Conservation (phyloP, 2,329 filamentous ascomycete genomes). For the Cryphonectria carpinicola region DNA sequence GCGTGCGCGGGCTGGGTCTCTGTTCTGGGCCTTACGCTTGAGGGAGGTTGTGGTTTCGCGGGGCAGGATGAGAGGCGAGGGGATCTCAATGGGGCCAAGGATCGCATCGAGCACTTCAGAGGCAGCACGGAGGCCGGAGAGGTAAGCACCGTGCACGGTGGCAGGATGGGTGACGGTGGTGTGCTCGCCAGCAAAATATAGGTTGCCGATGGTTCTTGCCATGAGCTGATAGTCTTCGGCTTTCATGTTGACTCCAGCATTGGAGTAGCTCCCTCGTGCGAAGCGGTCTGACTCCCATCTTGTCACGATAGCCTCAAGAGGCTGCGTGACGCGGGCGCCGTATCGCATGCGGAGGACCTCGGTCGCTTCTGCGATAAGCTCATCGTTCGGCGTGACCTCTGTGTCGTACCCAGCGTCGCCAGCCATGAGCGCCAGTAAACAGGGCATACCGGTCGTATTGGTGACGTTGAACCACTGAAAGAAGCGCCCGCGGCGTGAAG, state of each 20-base stretch:
- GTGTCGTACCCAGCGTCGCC: conserved; percentile 91
- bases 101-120: conserved; percentile 82
- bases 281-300: conserved; percentile 91
- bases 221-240: conserved; percentile 91
- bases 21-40: conserved; percentile 59
- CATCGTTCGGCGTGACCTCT: conserved; percentile 74
- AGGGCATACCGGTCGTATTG: conserved; percentile 84
- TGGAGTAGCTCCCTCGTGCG: conserved; percentile 94
- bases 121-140: conserved; percentile 89
- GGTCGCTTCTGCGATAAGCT: conserved; percentile 80
- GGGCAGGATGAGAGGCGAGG: conserved; percentile 72
- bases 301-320: conserved; percentile 85
- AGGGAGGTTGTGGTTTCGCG: conserved; percentile 54
- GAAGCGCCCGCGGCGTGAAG: conserved; percentile 80
- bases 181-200: conserved; percentile 95
- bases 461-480: conserved; percentile 98
- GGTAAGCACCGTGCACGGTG: conserved; percentile 94
- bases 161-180: conserved; percentile 95
- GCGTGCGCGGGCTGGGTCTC: conserved; percentile 55
- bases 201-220: conserved; percentile 80
- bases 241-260: conserved; percentile 79
- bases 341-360: conserved; percentile 79
- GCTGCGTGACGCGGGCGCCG: conserved; percentile 63
- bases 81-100: conserved; percentile 79
- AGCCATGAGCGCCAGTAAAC: conserved; percentile 91